phyloP scores from a whole-genome alignment of 495 filamentous ascomycete genomes.

The Cladorrhinum samala region DNA sequence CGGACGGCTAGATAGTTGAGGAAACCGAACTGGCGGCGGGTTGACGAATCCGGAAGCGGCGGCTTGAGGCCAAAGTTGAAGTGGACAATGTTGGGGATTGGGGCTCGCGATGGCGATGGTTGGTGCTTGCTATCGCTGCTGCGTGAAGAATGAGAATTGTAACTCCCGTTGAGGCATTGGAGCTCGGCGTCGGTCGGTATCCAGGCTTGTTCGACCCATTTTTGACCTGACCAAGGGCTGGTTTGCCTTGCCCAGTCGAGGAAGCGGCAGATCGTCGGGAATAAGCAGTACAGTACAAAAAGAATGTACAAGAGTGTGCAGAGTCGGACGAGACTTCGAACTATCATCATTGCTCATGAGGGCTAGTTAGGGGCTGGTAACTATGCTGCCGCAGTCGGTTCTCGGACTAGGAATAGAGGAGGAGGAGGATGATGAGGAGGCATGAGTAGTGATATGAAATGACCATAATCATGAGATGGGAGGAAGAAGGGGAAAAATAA shows the following conservation, averaged over 20 bases:
- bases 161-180: slow-evolving; percentile 33
- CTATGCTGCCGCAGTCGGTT: too few relatives aligned
- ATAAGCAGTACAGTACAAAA: slow-evolving; percentile 21
- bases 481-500: too few relatives aligned
- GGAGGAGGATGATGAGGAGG: too few relatives aligned
- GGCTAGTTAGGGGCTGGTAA: too few relatives aligned
- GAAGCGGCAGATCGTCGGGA: slow-evolving; percentile 26
- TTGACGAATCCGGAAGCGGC: slow-evolving; percentile 30
- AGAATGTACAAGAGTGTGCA: slow-evolving; percentile 20
- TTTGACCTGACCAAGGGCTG: slow-evolving; percentile 36
- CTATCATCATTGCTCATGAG: slow-evolving; percentile 11
- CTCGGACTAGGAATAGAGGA: too few relatives aligned
- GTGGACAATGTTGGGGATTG: slow-evolving; percentile 44
- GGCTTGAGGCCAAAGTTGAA: slow-evolving; percentile 41
- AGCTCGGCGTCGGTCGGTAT: slow-evolving; percentile 30
- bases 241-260: slow-evolving; percentile 35
- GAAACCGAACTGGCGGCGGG: slow-evolving; percentile 39
- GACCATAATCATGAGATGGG: too few relatives aligned
- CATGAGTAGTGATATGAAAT: too few relatives aligned
- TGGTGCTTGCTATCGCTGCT: neutral
- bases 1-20: slow-evolving; percentile 41
- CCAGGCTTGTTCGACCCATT: slow-evolving; percentile 35
- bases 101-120: slow-evolving; percentile 16
- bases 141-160: slow-evolving; percentile 10
- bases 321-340: slow-evolving; percentile 14